A percentile compares a stretch with the other conserved stretches of the same genome.
Evolutionary conservation across 331 rosid species (phyloP).

Genomic region (Quercus lobata): DNA sequence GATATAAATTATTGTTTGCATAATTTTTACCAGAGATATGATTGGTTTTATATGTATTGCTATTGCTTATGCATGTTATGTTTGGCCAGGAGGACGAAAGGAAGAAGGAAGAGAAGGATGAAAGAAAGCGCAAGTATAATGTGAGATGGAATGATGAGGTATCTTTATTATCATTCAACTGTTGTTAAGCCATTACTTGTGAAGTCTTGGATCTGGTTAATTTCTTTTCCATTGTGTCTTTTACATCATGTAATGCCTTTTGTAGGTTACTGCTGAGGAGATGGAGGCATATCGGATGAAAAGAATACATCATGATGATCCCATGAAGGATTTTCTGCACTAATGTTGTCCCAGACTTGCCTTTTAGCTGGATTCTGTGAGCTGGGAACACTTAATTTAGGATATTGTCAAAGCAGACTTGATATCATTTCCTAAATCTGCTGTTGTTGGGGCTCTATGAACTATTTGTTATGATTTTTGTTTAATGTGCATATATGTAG

Average conservation of each 20-base stretch:
- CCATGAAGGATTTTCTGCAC: slow-evolving; percentile 34
- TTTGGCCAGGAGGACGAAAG: slow-evolving; percentile 40
- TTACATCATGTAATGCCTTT: not conserved
- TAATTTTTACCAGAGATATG: not conserved
- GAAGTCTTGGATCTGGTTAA: not conserved
- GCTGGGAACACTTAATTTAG: not conserved
- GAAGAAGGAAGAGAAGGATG: slow-evolving; percentile 39
- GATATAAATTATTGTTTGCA: not conserved
- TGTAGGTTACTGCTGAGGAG: slow-evolving; percentile 40
- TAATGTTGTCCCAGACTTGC: not conserved
- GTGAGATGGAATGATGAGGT: slow-evolving; percentile 43
- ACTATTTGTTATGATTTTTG: not conserved
- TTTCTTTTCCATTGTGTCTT: not conserved
- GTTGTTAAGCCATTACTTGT: too few relatives aligned
- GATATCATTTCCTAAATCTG: too few relatives aligned
- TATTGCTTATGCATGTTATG: not conserved
- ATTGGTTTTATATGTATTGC: not conserved
- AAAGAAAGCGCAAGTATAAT: slow-evolving; percentile 44
- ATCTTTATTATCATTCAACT: not conserved
- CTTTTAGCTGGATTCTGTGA: not conserved
- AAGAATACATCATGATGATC: slow-evolving; percentile 38
- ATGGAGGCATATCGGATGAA: slow-evolving; percentile 43
- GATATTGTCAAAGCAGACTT: not conserved
- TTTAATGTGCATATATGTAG: not conserved
- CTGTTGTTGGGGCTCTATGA: not conserved